Base-by-base conservation (phyloP, 2,329 filamentous ascomycete species). In the Calonectria fujianensis region DNA sequence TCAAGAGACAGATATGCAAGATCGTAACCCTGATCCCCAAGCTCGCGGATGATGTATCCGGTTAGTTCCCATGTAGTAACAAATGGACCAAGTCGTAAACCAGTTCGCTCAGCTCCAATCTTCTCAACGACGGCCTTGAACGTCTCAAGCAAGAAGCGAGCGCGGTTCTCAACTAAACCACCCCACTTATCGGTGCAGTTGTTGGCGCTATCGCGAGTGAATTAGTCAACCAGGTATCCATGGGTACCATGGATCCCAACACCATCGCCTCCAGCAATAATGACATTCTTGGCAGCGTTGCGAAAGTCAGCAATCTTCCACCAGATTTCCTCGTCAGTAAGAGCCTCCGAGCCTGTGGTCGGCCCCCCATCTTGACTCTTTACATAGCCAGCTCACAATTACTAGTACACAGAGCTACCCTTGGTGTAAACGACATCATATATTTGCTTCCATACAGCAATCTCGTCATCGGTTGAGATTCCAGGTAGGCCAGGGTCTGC, bases 211-310 rank as follows among this genome's bases (percentile, higher is more conserved):
- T 87, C 85, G 27, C 87, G 89, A 0, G 90, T 86, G 83, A 94
- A 94, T 72, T 93, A 91, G 69, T 92, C 91, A n/a, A 92, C 84
- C 0, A 94, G 85, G 76, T 93, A 94, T 0, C 91, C 90, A 75
- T 92, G 91, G 3, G 90, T 90, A 4, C 83, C 88, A 24, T 89
- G 87, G 2, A 88, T 83, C 79, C 95, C 94, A 70, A 95, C 91
- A 11, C 91, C 92, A 80, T 96, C 94, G 54, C 93, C 93, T 0
- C 94, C 94, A 24, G 89, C 88, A 18, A 91, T 83, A 4, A 95
- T 82, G 0, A 94, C 90, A 35, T 91, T 88, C 74, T 88, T 88
- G 0, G 89, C 87, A 1, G 90, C 89, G 0, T 86, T 87, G 1
- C 88, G 89, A 82, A 90, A 95, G 0, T 91, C 91, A 0, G 81